Evolutionary conservation across 495 filamentous ascomycete species (phyloP).

Genomic region (Neurospora pannonica): DNA sequence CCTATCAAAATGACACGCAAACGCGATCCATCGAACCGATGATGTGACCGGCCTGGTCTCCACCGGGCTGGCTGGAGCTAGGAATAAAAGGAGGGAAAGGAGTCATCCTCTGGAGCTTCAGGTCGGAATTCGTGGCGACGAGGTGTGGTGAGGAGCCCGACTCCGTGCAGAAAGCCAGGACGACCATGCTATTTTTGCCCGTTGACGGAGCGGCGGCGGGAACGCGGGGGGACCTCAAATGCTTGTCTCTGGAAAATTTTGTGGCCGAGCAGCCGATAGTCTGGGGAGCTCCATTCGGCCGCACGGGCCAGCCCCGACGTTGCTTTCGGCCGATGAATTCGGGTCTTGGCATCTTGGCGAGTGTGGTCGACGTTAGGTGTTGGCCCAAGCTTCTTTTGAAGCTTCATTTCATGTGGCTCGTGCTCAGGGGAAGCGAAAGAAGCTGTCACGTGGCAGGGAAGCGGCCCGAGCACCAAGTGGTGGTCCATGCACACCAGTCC

Average conservation of each 20-base stretch:
- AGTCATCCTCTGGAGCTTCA: background rate
- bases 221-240: background rate
- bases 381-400: background rate
- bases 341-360: background rate
- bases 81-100: background rate
- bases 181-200: background rate
- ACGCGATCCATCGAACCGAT: slow-evolving; percentile 11
- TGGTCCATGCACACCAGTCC: background rate
- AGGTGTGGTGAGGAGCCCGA: background rate
- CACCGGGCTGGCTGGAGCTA: slow-evolving; percentile 1
- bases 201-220: background rate
- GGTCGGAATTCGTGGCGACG: background rate
- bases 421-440: background rate
- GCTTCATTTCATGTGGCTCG: background rate
- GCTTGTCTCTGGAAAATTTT: background rate
- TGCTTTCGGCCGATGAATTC: background rate
- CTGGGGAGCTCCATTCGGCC: background rate
- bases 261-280: background rate
- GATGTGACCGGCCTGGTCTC: slow-evolving; percentile 13
- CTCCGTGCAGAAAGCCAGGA: background rate
- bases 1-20: background rate
- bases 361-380: background rate
- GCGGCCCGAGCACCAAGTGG: background rate
- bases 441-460: background rate
- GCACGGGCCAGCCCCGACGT: background rate